A percentile compares a stretch with the other conserved stretches of the same genome.
phyloP scores from a whole-genome alignment of 768 basidiomycete genomes.

The Boletus huronensis region DNA sequence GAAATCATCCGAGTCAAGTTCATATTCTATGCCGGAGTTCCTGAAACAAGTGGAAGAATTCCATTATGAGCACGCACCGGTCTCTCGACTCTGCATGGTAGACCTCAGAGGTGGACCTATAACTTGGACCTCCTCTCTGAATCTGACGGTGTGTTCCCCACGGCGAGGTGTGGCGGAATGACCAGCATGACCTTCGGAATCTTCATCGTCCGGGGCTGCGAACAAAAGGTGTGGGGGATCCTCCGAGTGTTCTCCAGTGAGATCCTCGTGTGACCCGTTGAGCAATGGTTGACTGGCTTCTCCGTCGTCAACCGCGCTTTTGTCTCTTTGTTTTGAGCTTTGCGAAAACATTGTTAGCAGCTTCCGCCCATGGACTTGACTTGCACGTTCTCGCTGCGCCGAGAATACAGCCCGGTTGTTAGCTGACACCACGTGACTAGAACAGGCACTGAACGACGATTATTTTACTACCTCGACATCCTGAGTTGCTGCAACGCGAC shows the following conservation, averaged over 20 bases:
- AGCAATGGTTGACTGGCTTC: constrained; percentile 63
- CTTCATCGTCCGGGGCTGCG: constrained; percentile 51
- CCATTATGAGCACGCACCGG: constrained; percentile 54
- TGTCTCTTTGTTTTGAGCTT: constrained; percentile 28
- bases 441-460: no score
- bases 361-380: constrained; percentile 19
- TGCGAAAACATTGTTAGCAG: constrained; percentile 29
- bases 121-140: constrained; percentile 66
- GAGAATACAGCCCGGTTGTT: background rate
- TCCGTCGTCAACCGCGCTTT: constrained; percentile 19
- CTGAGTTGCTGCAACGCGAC: no score
- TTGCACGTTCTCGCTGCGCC: background rate
- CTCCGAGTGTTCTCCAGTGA: constrained; percentile 27
- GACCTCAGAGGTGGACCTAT: constrained; percentile 69
- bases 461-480: no score
- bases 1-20: constrained; percentile 79
- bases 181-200: constrained; percentile 39
- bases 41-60: constrained; percentile 7
- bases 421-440: constrained; percentile 22
- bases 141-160: constrained; percentile 52
- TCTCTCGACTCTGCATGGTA: constrained; percentile 72
- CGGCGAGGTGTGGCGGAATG: constrained; percentile 34
- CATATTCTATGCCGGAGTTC: constrained; percentile 55
- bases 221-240: constrained; percentile 43
- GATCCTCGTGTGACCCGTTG: constrained; percentile 39